Percentiles rank a stretch among this genome's conserved stretches.
Conservation (phyloP, 2,329 filamentous ascomycete genomes). For the Alternaria conjuncta region DNA sequence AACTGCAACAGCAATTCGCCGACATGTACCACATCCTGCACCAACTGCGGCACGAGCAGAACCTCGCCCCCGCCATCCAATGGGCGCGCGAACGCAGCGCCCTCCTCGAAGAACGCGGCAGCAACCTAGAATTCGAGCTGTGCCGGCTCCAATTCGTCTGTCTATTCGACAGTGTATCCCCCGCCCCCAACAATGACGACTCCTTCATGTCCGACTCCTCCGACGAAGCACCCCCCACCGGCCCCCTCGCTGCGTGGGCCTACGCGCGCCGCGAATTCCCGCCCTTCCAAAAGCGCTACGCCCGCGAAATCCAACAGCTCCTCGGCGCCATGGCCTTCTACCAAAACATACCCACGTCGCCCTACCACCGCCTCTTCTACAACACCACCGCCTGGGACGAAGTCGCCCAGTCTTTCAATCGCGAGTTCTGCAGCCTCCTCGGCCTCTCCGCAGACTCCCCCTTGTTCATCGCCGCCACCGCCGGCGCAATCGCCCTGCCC, state of each 20-base stretch:
- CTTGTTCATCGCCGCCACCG: conserved; percentile 89
- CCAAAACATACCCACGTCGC: conserved; percentile 75
- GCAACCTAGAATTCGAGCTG: conserved; percentile 94
- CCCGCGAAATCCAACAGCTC: conserved; percentile 80
- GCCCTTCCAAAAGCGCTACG: conserved; percentile 75
- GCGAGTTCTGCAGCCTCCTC: conserved; percentile 91
- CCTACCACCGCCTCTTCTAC: conserved; percentile 80
- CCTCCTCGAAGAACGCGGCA: conserved; percentile 79
- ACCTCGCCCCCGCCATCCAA: conserved; percentile 81
- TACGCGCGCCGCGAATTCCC: conserved; percentile 80
- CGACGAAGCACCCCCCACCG: conserved; percentile 42
- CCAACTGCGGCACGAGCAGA: conserved; percentile 71
- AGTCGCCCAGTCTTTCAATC: conserved; percentile 84
- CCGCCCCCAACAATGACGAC: conserved; percentile 52
- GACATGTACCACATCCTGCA: conserved; percentile 91
- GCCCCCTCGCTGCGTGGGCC: conserved; percentile 68
- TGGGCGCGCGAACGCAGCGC: conserved; percentile 79
- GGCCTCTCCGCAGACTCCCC: conserved; percentile 90
- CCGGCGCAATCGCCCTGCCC: conserved; percentile 88
- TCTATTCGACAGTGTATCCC: conserved; percentile 64
- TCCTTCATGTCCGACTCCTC: conserved; percentile 41
- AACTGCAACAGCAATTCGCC: conserved; percentile 80
- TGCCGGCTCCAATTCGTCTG: conserved; percentile 88
- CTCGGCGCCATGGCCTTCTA: conserved; percentile 81
- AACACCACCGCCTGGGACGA: conserved; percentile 80